Base-by-base conservation (phyloP, 139 green algal species). In the Chlamydomonas eustigma region DNA sequence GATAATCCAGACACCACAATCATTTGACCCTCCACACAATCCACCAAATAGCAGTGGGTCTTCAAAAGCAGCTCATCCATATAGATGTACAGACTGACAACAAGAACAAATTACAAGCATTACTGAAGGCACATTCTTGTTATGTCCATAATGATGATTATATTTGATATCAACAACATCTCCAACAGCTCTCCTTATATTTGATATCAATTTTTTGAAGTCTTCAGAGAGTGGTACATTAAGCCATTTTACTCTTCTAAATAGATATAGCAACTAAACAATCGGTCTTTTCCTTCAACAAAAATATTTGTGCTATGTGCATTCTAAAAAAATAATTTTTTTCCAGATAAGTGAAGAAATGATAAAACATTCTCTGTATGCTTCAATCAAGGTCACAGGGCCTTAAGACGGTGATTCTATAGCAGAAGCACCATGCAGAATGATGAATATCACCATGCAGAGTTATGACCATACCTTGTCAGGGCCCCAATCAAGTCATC, bases 61-160 rank as follows among this genome's bases (percentile, higher is more conserved):
- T 39, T 32, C 5, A 25, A 28, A 6, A 73, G 66, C 32, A 73
- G 66, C 33, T 73, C 32, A 12, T 73, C 32, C 22, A 73, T 50
- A 6, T 73, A 28, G 8, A 32, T 50, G 66, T 51, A 73, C 8
- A 73, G 28, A n/a, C 58, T 58, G 44, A n/a, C n/a, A n/a, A n/a
- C n/a, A n/a, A n/a, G n/a, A n/a, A n/a, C n/a, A n/a, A n/a, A n/a
- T n/a, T n/a, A n/a, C n/a, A n/a, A n/a, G n/a, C 44, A 58, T 12
- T 18, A 58, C 44, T 28, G 44, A 12, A 18, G 44, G 44, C 12
- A 18, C 12, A 58, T 58, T 12, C 44, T 18, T 28, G 44, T 18
- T 58, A 12, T 28, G 44, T 18, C 12, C 44, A 58, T 18, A 58
- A 12, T 28, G 12, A 58, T 12, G 12, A 58, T 12, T 12, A 18